These are phyloP conservation scores for Globisporangium nodosum DNA, from an alignment of 352 stramenopile species.

Conservation along the genomic window DNA sequence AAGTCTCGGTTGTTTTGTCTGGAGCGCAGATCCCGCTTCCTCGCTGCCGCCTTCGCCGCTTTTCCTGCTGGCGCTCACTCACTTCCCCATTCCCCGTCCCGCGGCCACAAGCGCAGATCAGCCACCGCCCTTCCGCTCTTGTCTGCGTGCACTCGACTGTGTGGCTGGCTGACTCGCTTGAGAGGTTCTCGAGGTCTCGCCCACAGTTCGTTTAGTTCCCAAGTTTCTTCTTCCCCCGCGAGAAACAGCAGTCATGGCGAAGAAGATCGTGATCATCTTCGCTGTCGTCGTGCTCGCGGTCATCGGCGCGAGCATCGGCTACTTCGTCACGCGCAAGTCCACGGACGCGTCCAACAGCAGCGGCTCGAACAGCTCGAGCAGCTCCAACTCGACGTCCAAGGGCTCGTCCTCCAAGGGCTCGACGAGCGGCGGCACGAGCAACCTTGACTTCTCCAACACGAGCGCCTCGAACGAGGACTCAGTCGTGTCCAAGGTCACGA, in stretches of 20 bases:
- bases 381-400: conserved; percentile 8
- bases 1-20: too few species aligned
- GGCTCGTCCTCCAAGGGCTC: background rate
- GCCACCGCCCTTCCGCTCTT: background rate
- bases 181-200: too few species aligned
- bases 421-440: conserved; percentile 5
- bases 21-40: background rate
- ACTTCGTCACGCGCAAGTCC: conserved; percentile 14
- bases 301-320: conserved; percentile 17
- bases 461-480: conserved; percentile 1
- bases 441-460: conserved; percentile 8
- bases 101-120: background rate
- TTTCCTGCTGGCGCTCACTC: background rate
- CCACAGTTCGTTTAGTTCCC: background rate
- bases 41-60: background rate
- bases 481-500: conserved; percentile 11
- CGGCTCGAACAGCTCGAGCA: conserved; percentile 9
- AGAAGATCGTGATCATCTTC: conserved; percentile 17
- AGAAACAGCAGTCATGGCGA: conserved; percentile 7
- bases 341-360: conserved; percentile 10
- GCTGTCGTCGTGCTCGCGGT: conserved; percentile 19
- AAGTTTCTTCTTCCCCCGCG: background rate
- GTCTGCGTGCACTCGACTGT: background rate
- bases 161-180: too few species aligned
- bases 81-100: background rate